Evolutionary conservation across 352 stramenopile genomes (phyloP), one percentile per base, ranked within the genome.

Genomic region (Pythium grandisporangium): DNA sequence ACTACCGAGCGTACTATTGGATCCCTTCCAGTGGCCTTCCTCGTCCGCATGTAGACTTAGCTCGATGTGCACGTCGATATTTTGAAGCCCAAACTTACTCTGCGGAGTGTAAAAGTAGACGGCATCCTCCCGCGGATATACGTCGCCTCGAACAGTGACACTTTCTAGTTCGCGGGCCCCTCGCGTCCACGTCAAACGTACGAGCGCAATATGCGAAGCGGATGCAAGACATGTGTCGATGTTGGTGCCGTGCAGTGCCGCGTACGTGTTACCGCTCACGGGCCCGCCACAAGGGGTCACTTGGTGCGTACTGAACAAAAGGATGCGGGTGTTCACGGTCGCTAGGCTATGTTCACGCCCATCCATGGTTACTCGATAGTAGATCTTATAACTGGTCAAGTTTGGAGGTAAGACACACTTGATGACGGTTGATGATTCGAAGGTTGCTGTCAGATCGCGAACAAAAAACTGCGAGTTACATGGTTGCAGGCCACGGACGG

Each of bases 61-160:
- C 33, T 88, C 75, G 10, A 85, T 51, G 21, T 53, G 58, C 11
- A 84, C 60, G 0, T 59, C 66, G 30, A 88, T 74, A 42, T 83
- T 88, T 14, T 76, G 58, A 2, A 88, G 37, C 2, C 75, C 71
- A 52, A 88, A 88, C 36, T 73, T 79, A 53, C 75, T 88, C 45
- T 84, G 71, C 10, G 71, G 75, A 0, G 71, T 76, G 42, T 88
- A 85, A 22, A 88, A 85, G 53, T 85, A 88, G 8, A 88, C 51
- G 2, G 57, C 45, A 30, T 85, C 70, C 54, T 88, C 75, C 0
- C 49, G 62, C 2, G 62, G 53, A 30, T 88, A 88, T 37, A 63
- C 70, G 41, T 88, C 75, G 1, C 63, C 75, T 0, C 54, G 44
- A 0, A 88, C 68, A 6, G 66, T 48, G 12, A 81, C 59, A 23